These are phyloP conservation scores for Epichloe baconii DNA, from an alignment of 2,329 filamentous ascomycete genomes.

Conservation along the genomic window DNA sequence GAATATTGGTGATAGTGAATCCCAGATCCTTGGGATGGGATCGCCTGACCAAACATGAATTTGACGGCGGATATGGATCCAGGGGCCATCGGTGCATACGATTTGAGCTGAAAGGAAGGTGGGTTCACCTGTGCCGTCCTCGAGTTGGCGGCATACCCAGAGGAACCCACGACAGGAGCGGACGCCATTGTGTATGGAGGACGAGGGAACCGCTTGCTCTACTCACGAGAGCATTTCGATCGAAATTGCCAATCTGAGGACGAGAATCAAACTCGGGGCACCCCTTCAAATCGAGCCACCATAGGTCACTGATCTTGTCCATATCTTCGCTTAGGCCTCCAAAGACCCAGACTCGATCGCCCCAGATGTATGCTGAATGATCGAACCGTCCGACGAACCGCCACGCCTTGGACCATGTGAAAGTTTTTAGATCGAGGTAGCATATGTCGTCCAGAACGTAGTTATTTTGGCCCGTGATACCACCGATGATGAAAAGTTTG, in stretches of 20 bases:
- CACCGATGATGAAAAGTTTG: conserved; percentile 89
- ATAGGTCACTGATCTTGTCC: conserved; percentile 91
- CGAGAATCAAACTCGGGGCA: conserved; percentile 70
- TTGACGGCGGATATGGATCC: conserved; percentile 82
- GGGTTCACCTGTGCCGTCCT: conserved; percentile 53
- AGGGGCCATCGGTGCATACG: conserved; percentile 73
- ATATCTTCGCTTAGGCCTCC: conserved; percentile 90
- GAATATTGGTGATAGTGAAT: conserved; percentile 94
- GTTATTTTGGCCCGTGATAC: conserved; percentile 87
- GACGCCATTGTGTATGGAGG: conserved; percentile 37
- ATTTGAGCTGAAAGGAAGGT: conserved; percentile 51
- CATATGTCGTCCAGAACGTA: conserved; percentile 91
- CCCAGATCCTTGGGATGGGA: conserved; percentile 79
- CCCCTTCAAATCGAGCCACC: conserved; percentile 93
- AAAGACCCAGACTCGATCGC: conserved; percentile 89
- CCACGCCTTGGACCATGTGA: conserved; percentile 95
- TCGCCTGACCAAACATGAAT: conserved; percentile 68
- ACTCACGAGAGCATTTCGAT: conserved; percentile 29
- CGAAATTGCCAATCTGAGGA: conserved; percentile 41
- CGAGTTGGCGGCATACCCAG: conserved; percentile 56
- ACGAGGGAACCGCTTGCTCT: conserved; percentile 38
- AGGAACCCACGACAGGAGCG: conserved; percentile 40
- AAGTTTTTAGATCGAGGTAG: conserved; percentile 92
- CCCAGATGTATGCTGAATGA: conserved; percentile 86
- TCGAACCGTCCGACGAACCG: conserved; percentile 91